Percentiles rank a stretch among this genome's conserved stretches.
phyloP scores from a whole-genome alignment of 2,329 filamentous ascomycete genomes.

The Pezizomycotina sp. region DNA sequence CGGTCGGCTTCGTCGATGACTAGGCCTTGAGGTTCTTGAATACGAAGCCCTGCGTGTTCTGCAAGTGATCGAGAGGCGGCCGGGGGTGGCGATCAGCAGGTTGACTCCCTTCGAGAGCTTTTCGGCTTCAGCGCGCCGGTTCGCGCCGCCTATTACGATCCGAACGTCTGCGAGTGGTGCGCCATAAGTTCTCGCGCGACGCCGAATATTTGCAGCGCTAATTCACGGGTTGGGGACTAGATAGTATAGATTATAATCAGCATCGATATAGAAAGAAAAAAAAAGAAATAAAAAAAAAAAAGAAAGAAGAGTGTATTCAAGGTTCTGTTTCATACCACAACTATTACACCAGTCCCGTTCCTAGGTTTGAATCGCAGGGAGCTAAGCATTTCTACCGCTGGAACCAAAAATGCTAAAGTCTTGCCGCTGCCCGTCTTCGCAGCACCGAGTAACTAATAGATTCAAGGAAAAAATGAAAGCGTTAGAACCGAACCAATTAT shows the following conservation, averaged over 20 bases:
- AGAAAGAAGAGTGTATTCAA: background rate
- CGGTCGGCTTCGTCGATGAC: slow-evolving; percentile 95
- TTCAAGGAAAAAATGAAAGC: background rate
- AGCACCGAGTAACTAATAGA: slow-evolving; percentile 54
- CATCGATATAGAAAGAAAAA: too few species aligned
- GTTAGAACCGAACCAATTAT: background rate
- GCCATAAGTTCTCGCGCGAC: slow-evolving; percentile 87
- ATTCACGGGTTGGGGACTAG: slow-evolving; percentile 80
- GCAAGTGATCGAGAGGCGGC: slow-evolving; percentile 84
- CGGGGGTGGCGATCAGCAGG: slow-evolving; percentile 81
- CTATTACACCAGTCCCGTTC: slow-evolving; percentile 81
- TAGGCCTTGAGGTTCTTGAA: slow-evolving; percentile 84
- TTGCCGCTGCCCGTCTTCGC: slow-evolving; percentile 95
- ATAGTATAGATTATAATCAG: too few species aligned
- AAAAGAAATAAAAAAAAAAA: background rate
- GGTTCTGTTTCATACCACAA: slow-evolving; percentile 29
- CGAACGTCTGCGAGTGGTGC: slow-evolving; percentile 85
- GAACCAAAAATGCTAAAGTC: slow-evolving; percentile 85
- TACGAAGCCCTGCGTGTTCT: slow-evolving; percentile 74
- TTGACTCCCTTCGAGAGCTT: slow-evolving; percentile 93
- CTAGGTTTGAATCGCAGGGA: slow-evolving; percentile 84
- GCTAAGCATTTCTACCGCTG: slow-evolving; percentile 81
- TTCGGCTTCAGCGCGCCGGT: slow-evolving; percentile 68
- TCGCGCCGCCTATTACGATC: slow-evolving; percentile 95
- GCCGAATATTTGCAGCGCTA: slow-evolving; percentile 90